These are phyloP conservation scores for Coemansia asiatica DNA, from an alignment of 192 early-diverging fungal species.

Conservation along the genomic window DNA sequence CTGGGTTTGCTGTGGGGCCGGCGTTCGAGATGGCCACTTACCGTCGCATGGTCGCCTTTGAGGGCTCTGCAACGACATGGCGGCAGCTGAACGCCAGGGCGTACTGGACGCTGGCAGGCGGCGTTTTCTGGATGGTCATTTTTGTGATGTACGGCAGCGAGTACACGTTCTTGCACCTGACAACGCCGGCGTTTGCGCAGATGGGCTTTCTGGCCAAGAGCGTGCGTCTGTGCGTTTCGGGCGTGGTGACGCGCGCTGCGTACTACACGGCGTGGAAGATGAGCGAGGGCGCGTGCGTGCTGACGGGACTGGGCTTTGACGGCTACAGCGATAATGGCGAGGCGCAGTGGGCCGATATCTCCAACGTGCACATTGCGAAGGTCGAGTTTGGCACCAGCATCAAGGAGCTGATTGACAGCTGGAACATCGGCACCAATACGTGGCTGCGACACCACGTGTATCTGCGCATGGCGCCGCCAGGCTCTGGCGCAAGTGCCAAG, in stretches of 20 bases:
- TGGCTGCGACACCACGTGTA: conserved; percentile 92
- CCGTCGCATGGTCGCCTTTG: conserved; percentile 55
- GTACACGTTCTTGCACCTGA: conserved; percentile 20
- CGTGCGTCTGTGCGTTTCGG: conserved; percentile 29
- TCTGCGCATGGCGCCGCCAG: conserved; percentile 59
- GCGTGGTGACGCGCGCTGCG: conserved; percentile 33
- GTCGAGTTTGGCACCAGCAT: conserved; percentile 79
- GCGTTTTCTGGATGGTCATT: conserved; percentile 45
- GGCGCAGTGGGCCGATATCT: conserved; percentile 67
- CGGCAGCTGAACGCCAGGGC: conserved; percentile 24
- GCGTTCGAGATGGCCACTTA: conserved; percentile 69
- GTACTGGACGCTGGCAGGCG: conserved; percentile 27
- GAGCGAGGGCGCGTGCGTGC: conserved; percentile 78
- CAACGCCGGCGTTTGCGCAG: conserved; percentile 20
- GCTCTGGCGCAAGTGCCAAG: conserved; percentile 51
- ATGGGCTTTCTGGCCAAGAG: conserved; percentile 10
- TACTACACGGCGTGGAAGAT: conserved; percentile 94
- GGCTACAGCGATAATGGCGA: conserved; percentile 63
- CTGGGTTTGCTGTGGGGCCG: conserved; percentile 80
- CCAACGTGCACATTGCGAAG: conserved; percentile 72
- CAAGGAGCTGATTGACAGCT: conserved; percentile 73
- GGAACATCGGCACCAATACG: conserved; percentile 88
- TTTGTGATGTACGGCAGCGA: conserved; percentile 25
- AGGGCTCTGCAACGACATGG: conserved; percentile 14
- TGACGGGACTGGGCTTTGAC: conserved; percentile 82